Conservation (phyloP, 257 asterid genomes). For the Asclepias syriaca region DNA sequence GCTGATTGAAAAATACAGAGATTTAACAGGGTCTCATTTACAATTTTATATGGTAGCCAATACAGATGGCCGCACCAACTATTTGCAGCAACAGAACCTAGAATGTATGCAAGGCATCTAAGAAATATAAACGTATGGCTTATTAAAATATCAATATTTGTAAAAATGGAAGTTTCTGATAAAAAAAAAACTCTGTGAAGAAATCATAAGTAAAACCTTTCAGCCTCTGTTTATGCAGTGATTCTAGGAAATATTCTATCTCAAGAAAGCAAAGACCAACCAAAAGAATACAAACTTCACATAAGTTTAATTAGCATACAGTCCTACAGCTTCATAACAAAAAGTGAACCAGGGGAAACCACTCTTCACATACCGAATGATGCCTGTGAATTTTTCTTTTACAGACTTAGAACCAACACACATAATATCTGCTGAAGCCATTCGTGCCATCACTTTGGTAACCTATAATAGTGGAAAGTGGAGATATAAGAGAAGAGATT, state of each 20-base stretch:
- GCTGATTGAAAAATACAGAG: background rate
- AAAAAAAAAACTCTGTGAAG: background rate
- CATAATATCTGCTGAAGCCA: constrained; percentile 79
- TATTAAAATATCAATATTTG: background rate
- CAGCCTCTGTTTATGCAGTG: background rate
- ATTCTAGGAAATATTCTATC: background rate
- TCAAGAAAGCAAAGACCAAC: background rate
- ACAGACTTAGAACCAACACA: constrained; percentile 85
- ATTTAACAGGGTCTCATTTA: background rate
- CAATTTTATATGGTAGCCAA: background rate
- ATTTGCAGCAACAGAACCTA: background rate
- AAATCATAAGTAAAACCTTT: background rate
- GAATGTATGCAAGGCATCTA: background rate
- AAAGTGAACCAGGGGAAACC: background rate
- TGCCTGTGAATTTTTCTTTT: constrained; percentile 78
- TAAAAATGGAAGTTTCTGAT: background rate
- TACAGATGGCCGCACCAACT: background rate
- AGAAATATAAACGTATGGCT: background rate
- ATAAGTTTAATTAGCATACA: background rate
- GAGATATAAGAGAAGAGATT: background rate
- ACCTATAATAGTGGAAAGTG: constrained; percentile 39
- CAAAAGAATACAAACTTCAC: background rate
- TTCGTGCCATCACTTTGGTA: constrained; percentile 87
- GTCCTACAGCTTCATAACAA: background rate
- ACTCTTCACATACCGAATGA: constrained; percentile 50